Base-by-base conservation (phyloP, 371 early-diverging fungal genomes). In the Capillidium heterosporum region DNA sequence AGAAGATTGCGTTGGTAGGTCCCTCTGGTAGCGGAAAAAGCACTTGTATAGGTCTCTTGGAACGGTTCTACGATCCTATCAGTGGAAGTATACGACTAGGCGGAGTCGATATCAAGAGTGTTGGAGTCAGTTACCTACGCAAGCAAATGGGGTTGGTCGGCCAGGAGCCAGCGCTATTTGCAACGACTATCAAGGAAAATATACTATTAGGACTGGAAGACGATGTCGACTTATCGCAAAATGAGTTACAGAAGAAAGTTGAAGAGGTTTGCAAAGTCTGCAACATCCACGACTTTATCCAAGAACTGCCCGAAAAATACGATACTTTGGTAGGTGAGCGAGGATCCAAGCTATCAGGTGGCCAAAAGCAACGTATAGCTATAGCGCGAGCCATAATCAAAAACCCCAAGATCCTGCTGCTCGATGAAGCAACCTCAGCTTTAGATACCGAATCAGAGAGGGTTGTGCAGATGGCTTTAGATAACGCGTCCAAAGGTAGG, bases 351-450 rank as follows among this genome's bases (percentile, higher is more conserved):
- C 50, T 77, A 13, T 69, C 71, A 21, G 76, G 76, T 26, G 75
- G 77, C 5, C 79, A 80, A 54, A 77, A 76, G 59, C 77, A 77
- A 44, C 70, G 77, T 27, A 71, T 76, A 51, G 82, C 78, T 39
- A 78, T 84, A 61, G 86, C 89, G 19, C 75, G 91, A 48, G 85
- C 89, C 24, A 65, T 91, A 47, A 66, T 94, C 56, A 77, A 78
- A 62, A 70, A 84, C 53, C 85, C 86, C 8, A 73, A 71, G 44
- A 73, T 87, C 49, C 69, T 91, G 21, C 70, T 91, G 1, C 64
- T 91, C 52, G 95, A 94, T 65, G 92, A 94, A 66, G 88, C 92
- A 0, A 86, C 86, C 0, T 78, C 83, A 42, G 84, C 86, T 0
- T 64, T 91, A 32, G 91, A 94, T 74, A 77, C 83, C 0, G 71